phyloP scores from a whole-genome alignment of 1,284 basidiomycete genomes.

The Ganoderma lingzhi region DNA sequence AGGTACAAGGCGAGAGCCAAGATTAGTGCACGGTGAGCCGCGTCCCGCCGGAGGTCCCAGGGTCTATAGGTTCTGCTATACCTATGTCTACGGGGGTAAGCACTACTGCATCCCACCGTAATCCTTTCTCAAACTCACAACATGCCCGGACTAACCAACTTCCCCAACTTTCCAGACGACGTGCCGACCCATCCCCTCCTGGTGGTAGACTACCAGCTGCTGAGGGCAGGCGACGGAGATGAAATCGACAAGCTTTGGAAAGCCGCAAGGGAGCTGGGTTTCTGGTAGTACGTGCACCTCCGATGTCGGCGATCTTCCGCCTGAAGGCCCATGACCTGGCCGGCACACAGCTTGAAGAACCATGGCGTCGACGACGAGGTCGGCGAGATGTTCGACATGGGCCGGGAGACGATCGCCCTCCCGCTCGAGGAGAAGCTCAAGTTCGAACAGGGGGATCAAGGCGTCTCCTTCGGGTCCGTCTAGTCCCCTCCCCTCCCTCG shows the following conservation, averaged over 20 bases:
- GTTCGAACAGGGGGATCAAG: conserved; percentile 47
- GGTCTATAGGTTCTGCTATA: neutral
- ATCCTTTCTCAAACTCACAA: neutral
- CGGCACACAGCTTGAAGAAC: conserved; percentile 39
- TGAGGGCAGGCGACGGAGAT: conserved; percentile 33
- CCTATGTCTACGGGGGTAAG: neutral
- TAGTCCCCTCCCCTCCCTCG: neutral
- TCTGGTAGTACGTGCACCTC: conserved; percentile 38
- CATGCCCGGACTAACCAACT: conserved; percentile 14
- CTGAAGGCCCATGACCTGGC: neutral
- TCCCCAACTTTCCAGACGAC: conserved; percentile 34
- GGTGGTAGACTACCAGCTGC: conserved; percentile 41
- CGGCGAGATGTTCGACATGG: conserved; percentile 43
- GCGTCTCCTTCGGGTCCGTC: conserved; percentile 42
- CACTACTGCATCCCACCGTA: neutral
- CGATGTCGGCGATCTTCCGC: neutral
- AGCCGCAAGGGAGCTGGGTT: conserved; percentile 24
- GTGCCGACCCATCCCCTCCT: conserved; percentile 9
- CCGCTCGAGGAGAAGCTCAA: conserved; percentile 14
- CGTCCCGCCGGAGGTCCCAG: neutral
- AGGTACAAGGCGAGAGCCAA: neutral
- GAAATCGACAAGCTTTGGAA: conserved; percentile 39
- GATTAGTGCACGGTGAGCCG: conserved; percentile 3
- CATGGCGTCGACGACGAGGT: conserved; percentile 41
- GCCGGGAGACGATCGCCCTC: conserved; percentile 34